phyloP scores from a whole-genome alignment of 2,329 filamentous ascomycete species.

The Fonsecaea monophora region DNA sequence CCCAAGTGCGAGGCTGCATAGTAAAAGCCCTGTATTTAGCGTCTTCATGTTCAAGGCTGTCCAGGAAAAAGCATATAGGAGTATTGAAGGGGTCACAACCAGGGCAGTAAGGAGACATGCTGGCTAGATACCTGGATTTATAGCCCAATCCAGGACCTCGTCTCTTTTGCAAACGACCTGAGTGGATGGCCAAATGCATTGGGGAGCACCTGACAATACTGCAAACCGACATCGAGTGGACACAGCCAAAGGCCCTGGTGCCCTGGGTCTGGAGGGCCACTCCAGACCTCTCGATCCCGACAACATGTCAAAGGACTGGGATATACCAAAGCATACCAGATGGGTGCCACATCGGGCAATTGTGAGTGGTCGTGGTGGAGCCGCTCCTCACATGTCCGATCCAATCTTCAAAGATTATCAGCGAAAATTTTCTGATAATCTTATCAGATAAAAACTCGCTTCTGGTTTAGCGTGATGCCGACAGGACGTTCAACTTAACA shows the following conservation, averaged over 20 bases:
- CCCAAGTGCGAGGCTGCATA: conserved; percentile 9
- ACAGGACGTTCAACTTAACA: neutral
- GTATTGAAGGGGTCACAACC: neutral
- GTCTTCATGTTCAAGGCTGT: conserved; percentile 16
- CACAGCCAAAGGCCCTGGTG: neutral
- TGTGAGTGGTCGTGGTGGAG: conserved; percentile 1
- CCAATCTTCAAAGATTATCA: neutral
- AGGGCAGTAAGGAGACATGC: neutral
- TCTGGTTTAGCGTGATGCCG: neutral
- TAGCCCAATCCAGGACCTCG: neutral
- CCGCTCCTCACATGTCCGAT: neutral
- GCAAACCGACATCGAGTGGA: neutral
- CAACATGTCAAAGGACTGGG: neutral
- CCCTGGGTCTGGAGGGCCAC: neutral
- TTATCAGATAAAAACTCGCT: conserved; percentile 21
- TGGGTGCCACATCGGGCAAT: neutral
- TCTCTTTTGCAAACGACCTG: neutral
- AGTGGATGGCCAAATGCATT: neutral
- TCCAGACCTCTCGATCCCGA: neutral
- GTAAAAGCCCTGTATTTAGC: conserved; percentile 10
- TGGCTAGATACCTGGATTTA: conserved; percentile 2
- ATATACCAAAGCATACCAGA: neutral
- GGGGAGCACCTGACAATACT: neutral
- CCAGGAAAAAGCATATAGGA: neutral
- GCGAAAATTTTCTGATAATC: conserved; percentile 16